Conservation (phyloP, 176 grass and related monocot species). For the Triticum turgidum region DNA sequence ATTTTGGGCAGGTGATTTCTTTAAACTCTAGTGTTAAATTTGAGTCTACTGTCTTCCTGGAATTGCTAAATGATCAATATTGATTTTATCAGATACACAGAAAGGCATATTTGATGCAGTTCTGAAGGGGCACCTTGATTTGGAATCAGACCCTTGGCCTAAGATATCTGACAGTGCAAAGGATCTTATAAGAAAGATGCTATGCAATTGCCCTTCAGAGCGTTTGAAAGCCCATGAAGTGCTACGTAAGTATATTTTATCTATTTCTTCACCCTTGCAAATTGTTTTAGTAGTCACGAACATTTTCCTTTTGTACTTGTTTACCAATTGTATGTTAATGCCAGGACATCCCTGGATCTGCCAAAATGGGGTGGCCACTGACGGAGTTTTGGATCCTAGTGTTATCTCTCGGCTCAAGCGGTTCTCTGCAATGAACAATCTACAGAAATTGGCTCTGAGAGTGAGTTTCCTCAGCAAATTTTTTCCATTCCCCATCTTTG, state of each 20-base stretch:
- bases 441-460: constrained; percentile 84
- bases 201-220: constrained; percentile 61
- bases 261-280: constrained; percentile 2
- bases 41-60: constrained; percentile 1
- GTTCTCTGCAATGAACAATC: constrained; percentile 91
- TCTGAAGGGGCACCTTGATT: constrained; percentile 86
- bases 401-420: constrained; percentile 84
- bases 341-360: constrained; percentile 91
- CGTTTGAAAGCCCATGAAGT: constrained; percentile 93
- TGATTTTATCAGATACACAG: constrained; percentile 56
- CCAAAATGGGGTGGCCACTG: constrained; percentile 67
- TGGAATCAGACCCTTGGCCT: constrained; percentile 81
- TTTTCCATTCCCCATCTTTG: not conserved
- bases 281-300: not conserved
- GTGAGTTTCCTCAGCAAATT: constrained; percentile 22
- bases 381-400: constrained; percentile 64
- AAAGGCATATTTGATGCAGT: constrained; percentile 98
- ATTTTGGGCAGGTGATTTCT: constrained; percentile 78
- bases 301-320: not conserved
- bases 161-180: constrained; percentile 90
- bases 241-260: constrained; percentile 57
- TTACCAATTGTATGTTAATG: constrained; percentile 17
- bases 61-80: constrained; percentile 21
- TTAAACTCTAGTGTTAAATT: constrained; percentile 18
- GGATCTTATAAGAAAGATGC: constrained; percentile 93